A percentile compares a stretch with the other conserved stretches of the same genome.
Evolutionary conservation across 192 early-diverging fungal genomes (phyloP).

Genomic region (Coemansia reversa): DNA sequence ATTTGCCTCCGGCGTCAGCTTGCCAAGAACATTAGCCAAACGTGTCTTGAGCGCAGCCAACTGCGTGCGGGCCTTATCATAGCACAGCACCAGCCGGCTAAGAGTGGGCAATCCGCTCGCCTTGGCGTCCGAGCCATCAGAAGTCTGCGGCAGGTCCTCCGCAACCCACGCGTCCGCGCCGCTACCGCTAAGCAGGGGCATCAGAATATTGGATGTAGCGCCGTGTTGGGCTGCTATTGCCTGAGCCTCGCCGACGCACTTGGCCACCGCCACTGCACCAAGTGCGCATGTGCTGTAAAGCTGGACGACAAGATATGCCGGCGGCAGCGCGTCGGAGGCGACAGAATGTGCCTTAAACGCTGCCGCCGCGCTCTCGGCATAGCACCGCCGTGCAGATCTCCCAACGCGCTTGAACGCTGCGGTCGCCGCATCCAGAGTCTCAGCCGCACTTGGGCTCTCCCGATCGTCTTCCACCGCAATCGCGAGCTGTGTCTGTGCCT

Average conservation of each 20-base stretch:
- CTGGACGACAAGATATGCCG: constrained; percentile 33
- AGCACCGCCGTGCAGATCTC: constrained; percentile 20
- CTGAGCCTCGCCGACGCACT: constrained; percentile 15
- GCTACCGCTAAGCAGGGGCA: not conserved
- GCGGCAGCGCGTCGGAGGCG: constrained; percentile 24
- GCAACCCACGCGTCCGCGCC: constrained; percentile 14
- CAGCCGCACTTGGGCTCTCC: not conserved
- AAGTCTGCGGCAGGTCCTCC: not conserved
- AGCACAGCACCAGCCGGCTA: constrained; percentile 23
- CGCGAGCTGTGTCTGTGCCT: constrained; percentile 4
- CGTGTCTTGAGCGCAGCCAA: constrained; percentile 19
- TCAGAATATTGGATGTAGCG: not conserved
- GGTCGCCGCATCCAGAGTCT: not conserved
- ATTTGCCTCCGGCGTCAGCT: constrained; percentile 16
- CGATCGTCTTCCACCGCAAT: not conserved
- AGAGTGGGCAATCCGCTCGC: not conserved
- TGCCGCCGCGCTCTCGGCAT: constrained; percentile 22
- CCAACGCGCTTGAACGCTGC: constrained; percentile 16
- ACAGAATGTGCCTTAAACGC: constrained; percentile 27
- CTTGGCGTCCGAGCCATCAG: not conserved
- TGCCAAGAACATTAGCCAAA: constrained; percentile 9
- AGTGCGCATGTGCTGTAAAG: constrained; percentile 24
- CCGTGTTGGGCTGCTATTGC: constrained; percentile 7
- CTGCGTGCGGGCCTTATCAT: constrained; percentile 32
- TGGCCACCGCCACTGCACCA: constrained; percentile 16